Evolutionary conservation across 2,329 filamentous ascomycete species (phyloP).

Genomic region (Phialophora chinensis): DNA sequence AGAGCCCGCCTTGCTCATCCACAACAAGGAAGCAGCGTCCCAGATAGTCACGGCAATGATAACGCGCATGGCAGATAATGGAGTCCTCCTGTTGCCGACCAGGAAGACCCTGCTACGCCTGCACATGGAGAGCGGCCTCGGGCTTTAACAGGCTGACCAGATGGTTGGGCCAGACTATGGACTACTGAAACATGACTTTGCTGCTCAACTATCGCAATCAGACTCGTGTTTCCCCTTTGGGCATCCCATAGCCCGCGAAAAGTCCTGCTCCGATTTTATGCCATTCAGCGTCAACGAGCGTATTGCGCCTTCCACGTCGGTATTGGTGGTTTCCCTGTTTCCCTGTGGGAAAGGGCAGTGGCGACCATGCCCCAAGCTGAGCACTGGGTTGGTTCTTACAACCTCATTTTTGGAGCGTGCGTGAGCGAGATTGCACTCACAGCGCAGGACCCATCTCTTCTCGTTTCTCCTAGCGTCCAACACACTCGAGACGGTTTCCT

Average conservation of each 20-base stretch:
- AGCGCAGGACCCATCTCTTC: neutral
- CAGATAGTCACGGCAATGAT: neutral
- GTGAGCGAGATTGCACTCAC: constrained; percentile 12
- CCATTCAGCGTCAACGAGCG: neutral
- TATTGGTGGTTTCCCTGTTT: neutral
- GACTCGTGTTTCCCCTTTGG: neutral
- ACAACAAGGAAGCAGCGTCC: neutral
- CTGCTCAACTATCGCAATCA: neutral
- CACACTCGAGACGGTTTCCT: neutral
- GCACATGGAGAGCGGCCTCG: neutral
- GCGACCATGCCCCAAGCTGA: neutral
- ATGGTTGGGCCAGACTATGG: neutral
- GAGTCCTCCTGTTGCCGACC: neutral
- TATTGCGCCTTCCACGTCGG: neutral
- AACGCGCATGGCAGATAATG: constrained; percentile 1
- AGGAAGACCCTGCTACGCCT: neutral
- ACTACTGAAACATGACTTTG: neutral
- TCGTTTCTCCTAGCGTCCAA: constrained; percentile 1
- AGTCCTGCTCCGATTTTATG: neutral
- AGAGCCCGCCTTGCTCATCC: neutral
- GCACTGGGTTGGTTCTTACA: neutral
- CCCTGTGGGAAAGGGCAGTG: neutral
- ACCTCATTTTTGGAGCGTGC: neutral
- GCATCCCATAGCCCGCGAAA: neutral
- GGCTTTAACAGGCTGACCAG: neutral